A percentile compares a stretch with the other conserved stretches of the same genome.
phyloP scores from a whole-genome alignment of 179 eudicot species.

The Drosera spatulata region DNA sequence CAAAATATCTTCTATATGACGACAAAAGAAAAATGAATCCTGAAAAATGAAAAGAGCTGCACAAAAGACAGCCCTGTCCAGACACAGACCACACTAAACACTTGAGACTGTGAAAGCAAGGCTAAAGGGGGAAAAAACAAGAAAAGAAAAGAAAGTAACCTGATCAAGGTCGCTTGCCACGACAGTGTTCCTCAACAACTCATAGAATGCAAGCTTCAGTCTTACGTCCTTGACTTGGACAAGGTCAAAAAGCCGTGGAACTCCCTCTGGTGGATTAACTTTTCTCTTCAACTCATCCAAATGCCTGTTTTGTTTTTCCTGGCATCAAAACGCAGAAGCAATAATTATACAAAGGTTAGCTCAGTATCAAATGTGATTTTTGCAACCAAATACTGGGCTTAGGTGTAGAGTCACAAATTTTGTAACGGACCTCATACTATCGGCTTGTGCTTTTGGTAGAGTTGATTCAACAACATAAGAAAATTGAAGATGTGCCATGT shows the following conservation, averaged over 20 bases:
- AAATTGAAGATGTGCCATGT: too few species aligned
- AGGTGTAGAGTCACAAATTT: too few species aligned
- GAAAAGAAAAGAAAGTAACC: conserved; percentile 22
- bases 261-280: conserved; percentile 76
- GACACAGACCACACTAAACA: background rate
- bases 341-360: background rate
- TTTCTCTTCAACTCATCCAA: conserved; percentile 48
- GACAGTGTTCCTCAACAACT: conserved; percentile 82
- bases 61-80: too few species aligned
- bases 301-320: conserved; percentile 87
- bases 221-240: conserved; percentile 72
- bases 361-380: too few species aligned
- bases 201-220: conserved; percentile 82
- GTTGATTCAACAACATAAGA: too few species aligned
- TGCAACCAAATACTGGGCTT: too few species aligned
- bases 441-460: too few species aligned
- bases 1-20: too few species aligned
- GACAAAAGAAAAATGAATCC: too few species aligned
- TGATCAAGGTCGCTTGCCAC: conserved; percentile 93
- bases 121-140: background rate
- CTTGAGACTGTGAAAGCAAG: background rate
- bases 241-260: conserved; percentile 88
- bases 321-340: conserved; percentile 12
- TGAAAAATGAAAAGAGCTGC: too few species aligned
- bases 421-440: too few species aligned